These are phyloP conservation scores for Willaertia magna DNA, from an alignment of 208 protist species.

Conservation along the genomic window DNA sequence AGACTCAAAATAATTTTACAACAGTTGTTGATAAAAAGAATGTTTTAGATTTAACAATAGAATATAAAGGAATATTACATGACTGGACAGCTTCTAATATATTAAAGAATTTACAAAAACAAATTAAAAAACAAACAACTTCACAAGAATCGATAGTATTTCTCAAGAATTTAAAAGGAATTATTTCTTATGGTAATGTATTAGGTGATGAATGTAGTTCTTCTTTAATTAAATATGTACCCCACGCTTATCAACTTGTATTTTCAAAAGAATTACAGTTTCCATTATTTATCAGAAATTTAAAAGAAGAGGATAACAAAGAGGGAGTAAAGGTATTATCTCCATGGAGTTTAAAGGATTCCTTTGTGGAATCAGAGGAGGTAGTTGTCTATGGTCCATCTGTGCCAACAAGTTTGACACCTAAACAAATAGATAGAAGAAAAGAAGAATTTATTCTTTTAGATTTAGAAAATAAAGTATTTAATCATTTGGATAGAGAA, in stretches of 20 bases:
- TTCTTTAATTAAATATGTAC: background rate
- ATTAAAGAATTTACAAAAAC: background rate
- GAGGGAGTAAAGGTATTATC: no score
- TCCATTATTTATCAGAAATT: background rate
- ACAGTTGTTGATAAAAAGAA: background rate
- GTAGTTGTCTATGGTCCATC: no score
- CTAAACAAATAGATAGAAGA: no score
- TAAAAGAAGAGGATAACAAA: background rate
- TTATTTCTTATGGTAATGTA: background rate
- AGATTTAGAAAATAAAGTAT: background rate
- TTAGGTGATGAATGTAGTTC: background rate
- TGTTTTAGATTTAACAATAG: background rate
- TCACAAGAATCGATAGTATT: background rate
- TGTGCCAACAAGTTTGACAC: no score
- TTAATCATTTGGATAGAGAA: background rate
- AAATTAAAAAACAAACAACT: background rate
- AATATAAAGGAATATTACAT: background rate
- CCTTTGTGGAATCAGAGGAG: no score
- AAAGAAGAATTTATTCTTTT: background rate
- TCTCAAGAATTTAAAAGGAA: background rate
- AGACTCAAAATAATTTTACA: background rate
- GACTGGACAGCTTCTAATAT: background rate
- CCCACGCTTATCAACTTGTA: background rate
- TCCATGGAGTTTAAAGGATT: no score
- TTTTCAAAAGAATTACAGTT: background rate